Base-by-base conservation (phyloP, 1,284 basidiomycete species). In the Sanghuangporus baumii region DNA sequence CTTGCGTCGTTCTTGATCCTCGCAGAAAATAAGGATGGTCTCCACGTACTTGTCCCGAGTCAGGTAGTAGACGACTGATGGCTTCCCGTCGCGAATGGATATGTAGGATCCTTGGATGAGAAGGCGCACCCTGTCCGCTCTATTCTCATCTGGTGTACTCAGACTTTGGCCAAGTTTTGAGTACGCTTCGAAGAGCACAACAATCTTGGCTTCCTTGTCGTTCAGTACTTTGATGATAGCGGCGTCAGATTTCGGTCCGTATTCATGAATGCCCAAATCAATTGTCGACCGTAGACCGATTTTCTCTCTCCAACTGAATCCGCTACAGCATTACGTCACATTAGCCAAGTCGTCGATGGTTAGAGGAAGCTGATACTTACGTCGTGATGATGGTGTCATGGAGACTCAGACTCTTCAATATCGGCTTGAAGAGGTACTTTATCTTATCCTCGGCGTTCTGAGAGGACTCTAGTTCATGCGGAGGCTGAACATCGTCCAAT, bases 361-460 rank as follows among this genome's bases (percentile, higher is more conserved):
- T 12, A 18, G 38, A 12, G 7, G 1, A 37, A 43, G 23, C 43
- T 46, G 16, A 3, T 16, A 7, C 55, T 47, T 16, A 57, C 55
- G 38, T 57, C 6, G 55, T 57, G 23, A 57, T 57, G 38, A 57
- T 41, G 26, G 31, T 57, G 43, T 57, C 55, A 11, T 57, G 20
- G 14, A 57, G 38, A 23, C 55, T 23, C 12, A 57, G 34, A 43
- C 55, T 57, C 38, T 38, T 40, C 20, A 57, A 20, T 16, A 57
- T 57, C 11, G 55, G 55, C 40, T 43, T 57, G 55, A 57, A 57
- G 12, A 57, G 26, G 20, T 16, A 57, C 26, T 57, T 57, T 9
- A 57, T 57, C 26, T 57, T 57, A 18, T 57, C 55, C n/a, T 57
- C 55, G 8, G 55, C 23, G 36, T 57, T 57, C n/a, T 57, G 55